Percentiles rank a stretch among this genome's conserved stretches.
Evolutionary conservation across 805 yeast species (phyloP).

Genomic region (Myxozyma kluyveri): DNA sequence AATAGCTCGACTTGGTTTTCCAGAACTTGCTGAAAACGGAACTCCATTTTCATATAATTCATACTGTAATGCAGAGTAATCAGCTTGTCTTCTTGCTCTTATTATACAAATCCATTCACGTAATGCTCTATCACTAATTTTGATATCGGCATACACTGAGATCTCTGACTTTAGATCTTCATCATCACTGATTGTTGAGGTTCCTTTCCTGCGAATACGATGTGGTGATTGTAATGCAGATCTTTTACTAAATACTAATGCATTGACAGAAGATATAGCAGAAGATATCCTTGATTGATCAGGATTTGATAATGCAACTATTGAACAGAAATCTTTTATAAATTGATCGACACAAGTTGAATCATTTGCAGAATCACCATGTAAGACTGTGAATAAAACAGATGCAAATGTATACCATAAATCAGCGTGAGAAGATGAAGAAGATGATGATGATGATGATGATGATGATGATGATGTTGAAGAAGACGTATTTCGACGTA

Average conservation of each 20-base stretch:
- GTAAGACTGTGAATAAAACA: slow-evolving; percentile 7
- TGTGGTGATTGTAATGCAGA: too few species aligned
- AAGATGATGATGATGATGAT: neutral
- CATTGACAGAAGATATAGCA: neutral
- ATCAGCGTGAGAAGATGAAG: neutral
- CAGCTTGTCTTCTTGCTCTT: neutral
- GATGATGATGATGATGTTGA: neutral
- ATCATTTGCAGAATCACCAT: slow-evolving; percentile 8
- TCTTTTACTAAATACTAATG: too few species aligned
- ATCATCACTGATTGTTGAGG: too few species aligned
- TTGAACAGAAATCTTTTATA: neutral
- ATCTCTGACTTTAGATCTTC: too few species aligned
- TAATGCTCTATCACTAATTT: neutral
- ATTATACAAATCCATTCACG: neutral
- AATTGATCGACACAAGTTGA: neutral
- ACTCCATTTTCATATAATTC: neutral
- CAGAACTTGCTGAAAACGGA: neutral
- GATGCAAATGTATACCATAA: slow-evolving; percentile 19
- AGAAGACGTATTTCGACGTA: neutral
- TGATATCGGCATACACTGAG: neutral
- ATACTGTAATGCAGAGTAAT: neutral
- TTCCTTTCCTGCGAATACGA: too few species aligned
- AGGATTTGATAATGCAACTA: neutral
- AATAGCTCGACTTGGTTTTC: neutral
- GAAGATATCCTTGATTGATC: neutral